Evolutionary conservation across 1,284 basidiomycete genomes (phyloP).

Genomic region (Tetrapyrgos nigripes): DNA sequence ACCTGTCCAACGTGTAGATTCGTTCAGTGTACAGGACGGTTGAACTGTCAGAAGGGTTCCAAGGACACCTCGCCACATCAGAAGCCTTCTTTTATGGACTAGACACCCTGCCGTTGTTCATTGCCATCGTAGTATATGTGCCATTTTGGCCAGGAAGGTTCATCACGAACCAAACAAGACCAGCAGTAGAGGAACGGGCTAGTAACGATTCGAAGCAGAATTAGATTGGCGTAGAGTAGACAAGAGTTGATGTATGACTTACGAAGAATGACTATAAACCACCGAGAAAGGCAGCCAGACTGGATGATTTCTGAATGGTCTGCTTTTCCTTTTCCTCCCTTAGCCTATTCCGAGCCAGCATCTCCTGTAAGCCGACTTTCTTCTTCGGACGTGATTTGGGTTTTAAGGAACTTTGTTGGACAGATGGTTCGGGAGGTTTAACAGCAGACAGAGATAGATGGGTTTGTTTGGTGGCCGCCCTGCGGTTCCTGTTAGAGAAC

Average conservation of each 20-base stretch:
- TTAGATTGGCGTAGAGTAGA: neutral
- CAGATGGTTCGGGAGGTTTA: neutral
- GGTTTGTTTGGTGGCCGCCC: neutral
- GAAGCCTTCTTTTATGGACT: conserved; percentile 71
- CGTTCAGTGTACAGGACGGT: conserved; percentile 73
- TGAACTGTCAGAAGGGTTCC: conserved; percentile 71
- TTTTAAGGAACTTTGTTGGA: conserved; percentile 14
- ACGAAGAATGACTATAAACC: conserved; percentile 37
- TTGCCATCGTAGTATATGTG: conserved; percentile 62
- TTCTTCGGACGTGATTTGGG: conserved; percentile 47
- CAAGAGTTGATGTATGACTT: neutral
- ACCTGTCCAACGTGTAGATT: conserved; percentile 47
- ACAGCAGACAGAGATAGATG: neutral
- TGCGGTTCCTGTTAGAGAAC: conserved; percentile 10
- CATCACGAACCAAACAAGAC: conserved; percentile 35
- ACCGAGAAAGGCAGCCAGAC: conserved; percentile 62
- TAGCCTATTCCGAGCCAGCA: conserved; percentile 64
- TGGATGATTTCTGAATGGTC: conserved; percentile 28
- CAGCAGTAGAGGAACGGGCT: conserved; percentile 13
- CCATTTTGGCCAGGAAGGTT: conserved; percentile 69
- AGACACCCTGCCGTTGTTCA: conserved; percentile 69
- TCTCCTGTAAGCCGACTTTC: conserved; percentile 58
- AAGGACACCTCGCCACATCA: conserved; percentile 64
- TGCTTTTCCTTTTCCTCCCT: conserved; percentile 50
- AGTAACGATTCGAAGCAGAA: conserved; percentile 6